Base-by-base conservation (phyloP, 352 stramenopile genomes). In the Phytophthora cryptogea region DNA sequence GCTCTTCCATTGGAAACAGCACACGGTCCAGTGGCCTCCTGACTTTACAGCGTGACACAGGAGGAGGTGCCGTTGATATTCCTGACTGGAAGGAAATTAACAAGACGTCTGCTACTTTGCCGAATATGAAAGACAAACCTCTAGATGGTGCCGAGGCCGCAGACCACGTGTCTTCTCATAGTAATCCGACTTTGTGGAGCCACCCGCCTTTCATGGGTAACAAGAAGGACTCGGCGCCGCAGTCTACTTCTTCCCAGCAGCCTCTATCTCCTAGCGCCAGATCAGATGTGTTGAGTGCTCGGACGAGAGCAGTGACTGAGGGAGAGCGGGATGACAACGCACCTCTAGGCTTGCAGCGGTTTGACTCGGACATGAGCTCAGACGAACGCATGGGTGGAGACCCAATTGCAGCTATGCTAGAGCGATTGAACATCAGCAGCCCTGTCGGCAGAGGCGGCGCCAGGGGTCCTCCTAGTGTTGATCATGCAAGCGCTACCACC, bases 101-200 rank as follows among this genome's bases (percentile, higher is more conserved):
- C 45, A 74, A 83, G 53, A 87, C 74, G 11, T 87, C 77, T 30
- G 74, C 70, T 20, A 87, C 77, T 0, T 68, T 87, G 48, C 77
- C 77, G 8, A 76, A 78, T 36, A 80, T 68, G 61, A 80, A 82
- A 37, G 72, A 85, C 27, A 60, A 73, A 20, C 52, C 63, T 8
- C 58, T 80, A 16, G 49, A 63, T 35, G 46, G 54, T 23, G 39
- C 32, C 1, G 68, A 76, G 13, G 54, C 57, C 40, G 51, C 51
- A 16, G 68, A 87, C 16, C 70, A 67, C 9, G 50, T 77, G 40
- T 76, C 74, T 9, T 80, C 70, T 40, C 71, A 73, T n/a, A 86
- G 75, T 44, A 84, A 88, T 20, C 78, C 78, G 31, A 88, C 78
- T 0, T 20, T 86, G 56, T 86, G 78, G 78, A 88, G 78, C 44